phyloP scores from a whole-genome alignment of 768 basidiomycete species.

The Naganishia friedmannii region DNA sequence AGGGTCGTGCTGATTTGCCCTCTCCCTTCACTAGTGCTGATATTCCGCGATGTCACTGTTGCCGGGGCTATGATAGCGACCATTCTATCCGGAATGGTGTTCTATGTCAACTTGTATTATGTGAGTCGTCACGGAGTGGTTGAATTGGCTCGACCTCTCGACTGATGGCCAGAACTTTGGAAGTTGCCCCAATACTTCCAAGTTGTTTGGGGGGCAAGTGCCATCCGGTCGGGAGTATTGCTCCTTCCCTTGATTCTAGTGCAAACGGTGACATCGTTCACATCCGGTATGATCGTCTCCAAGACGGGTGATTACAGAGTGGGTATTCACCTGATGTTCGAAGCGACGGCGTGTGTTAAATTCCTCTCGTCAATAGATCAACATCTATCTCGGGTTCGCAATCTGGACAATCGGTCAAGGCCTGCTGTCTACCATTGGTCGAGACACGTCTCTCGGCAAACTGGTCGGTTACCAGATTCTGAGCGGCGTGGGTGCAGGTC shows the following conservation, averaged over 20 bases:
- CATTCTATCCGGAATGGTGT: slow-evolving; percentile 60
- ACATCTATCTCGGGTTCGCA: slow-evolving; percentile 64
- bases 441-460: slow-evolving; percentile 56
- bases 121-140: slow-evolving; percentile 52
- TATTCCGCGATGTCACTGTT: slow-evolving; percentile 67
- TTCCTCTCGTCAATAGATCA: slow-evolving; percentile 54
- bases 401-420: slow-evolving; percentile 71
- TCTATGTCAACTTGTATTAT: slow-evolving; percentile 34
- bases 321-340: slow-evolving; percentile 7
- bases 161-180: neutral
- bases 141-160: neutral
- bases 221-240: slow-evolving; percentile 65
- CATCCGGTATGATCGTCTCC: slow-evolving; percentile 63
- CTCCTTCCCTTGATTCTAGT: slow-evolving; percentile 68
- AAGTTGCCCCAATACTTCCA: slow-evolving; percentile 73
- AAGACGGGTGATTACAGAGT: slow-evolving; percentile 62
- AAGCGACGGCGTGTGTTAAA: neutral
- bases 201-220: slow-evolving; percentile 65
- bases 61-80: slow-evolving; percentile 67
- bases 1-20: neutral
- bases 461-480: slow-evolving; percentile 65
- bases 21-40: slow-evolving; percentile 59
- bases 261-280: slow-evolving; percentile 58
- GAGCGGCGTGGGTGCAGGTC: slow-evolving; percentile 63
- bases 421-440: slow-evolving; percentile 64